These are phyloP conservation scores for Mediolabrus comicus DNA, from an alignment of 108 stramenopile genomes.

Conservation along the genomic window DNA sequence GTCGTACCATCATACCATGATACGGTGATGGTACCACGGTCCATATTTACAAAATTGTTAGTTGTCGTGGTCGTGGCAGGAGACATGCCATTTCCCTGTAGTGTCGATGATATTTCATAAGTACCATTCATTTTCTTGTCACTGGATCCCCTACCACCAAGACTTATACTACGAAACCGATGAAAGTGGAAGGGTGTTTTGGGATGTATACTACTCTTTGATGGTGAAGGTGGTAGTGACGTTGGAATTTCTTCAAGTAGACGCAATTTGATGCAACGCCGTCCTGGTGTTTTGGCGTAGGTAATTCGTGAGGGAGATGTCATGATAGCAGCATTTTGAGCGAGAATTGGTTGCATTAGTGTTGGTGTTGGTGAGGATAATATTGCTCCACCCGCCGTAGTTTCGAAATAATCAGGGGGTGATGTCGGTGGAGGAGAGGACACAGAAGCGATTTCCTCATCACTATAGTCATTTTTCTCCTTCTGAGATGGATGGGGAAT, in stretches of 20 bases:
- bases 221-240: not conserved
- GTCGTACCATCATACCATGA: constrained; percentile 87
- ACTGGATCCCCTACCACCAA: not conserved
- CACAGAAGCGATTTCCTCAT: too few species aligned
- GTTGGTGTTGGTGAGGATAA: too few species aligned
- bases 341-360: too few species aligned
- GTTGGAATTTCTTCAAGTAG: constrained; percentile 6
- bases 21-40: constrained; percentile 65
- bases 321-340: too few species aligned
- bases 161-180: constrained; percentile 10
- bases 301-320: constrained; percentile 2
- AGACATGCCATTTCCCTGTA: too few species aligned
- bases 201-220: not conserved
- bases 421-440: too few species aligned
- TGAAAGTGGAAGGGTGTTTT: constrained; percentile 6
- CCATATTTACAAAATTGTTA: constrained; percentile 6
- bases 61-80: not conserved
- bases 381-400: too few species aligned
- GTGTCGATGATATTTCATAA: too few species aligned
- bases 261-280: constrained; percentile 1
- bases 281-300: constrained; percentile 5
- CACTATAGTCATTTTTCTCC: too few species aligned
- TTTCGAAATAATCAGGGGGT: too few species aligned
- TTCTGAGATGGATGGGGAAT: too few species aligned
- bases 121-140: too few species aligned